phyloP scores from a whole-genome alignment of 306 rosid genomes.

The Gastrolobium villosum region DNA sequence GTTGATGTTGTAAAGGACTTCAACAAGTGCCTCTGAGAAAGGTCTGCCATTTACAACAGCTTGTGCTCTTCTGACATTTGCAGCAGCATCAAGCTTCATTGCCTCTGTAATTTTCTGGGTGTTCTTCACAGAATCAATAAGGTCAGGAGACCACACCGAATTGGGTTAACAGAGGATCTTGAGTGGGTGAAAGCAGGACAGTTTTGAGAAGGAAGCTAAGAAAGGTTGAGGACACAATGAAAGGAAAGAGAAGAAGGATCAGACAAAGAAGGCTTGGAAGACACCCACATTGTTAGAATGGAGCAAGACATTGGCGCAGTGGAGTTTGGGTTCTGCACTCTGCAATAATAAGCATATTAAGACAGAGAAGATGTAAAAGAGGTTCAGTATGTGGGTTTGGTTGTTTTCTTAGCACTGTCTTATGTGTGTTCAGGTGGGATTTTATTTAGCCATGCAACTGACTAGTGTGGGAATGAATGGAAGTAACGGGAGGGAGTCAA shows the following conservation, averaged over 20 bases:
- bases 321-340: not conserved
- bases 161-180: conserved; percentile 48
- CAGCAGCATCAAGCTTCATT: conserved; percentile 97
- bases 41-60: conserved; percentile 94
- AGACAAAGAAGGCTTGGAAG: conserved; percentile 71
- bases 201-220: conserved; percentile 68
- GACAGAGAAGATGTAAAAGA: no score
- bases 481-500: no score
- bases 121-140: conserved; percentile 80
- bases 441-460: no score
- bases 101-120: conserved; percentile 97
- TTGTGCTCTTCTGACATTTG: conserved; percentile 93
- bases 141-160: conserved; percentile 76
- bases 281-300: conserved; percentile 59
- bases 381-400: no score
- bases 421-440: no score
- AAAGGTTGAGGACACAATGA: conserved; percentile 67
- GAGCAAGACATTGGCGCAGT: conserved; percentile 60
- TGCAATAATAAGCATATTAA: not conserved
- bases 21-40: conserved; percentile 86
- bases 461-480: no score
- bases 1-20: conserved; percentile 91
- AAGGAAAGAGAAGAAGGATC: conserved; percentile 74
- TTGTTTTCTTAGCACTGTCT: no score
- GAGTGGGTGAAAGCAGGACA: conserved; percentile 49